Evolutionary conservation across 345 rosid species (phyloP).

Genomic region (Salix purpurea): DNA sequence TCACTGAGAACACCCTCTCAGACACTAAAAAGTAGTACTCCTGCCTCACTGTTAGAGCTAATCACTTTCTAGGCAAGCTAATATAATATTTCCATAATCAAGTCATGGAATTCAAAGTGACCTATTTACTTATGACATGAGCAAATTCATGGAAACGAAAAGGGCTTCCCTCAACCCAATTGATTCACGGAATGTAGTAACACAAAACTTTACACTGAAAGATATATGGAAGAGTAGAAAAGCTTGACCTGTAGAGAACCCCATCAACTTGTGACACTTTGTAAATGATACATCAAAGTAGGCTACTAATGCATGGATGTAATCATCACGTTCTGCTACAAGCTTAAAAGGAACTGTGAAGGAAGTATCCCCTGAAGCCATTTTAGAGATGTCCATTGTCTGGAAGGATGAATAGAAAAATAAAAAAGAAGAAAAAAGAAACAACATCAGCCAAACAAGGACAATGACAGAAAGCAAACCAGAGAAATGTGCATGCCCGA

Average conservation of each 20-base stretch:
- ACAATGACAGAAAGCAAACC: neutral
- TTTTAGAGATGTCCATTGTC: slow-evolving; percentile 98
- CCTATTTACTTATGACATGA: neutral
- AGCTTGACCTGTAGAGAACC: slow-evolving; percentile 86
- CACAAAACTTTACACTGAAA: neutral
- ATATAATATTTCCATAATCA: neutral
- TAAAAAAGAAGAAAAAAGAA: neutral
- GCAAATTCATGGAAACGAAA: neutral
- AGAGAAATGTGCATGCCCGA: neutral
- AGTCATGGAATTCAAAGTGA: neutral
- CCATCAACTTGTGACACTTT: slow-evolving; percentile 84
- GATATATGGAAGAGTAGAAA: neutral
- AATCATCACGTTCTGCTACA: slow-evolving; percentile 91
- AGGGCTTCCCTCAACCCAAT: neutral
- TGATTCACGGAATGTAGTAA: neutral
- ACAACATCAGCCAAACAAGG: slow-evolving; percentile 10
- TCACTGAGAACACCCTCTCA: neutral
- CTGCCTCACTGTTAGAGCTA: neutral
- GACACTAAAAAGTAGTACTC: neutral
- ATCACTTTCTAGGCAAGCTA: neutral
- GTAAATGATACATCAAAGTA: slow-evolving; percentile 96
- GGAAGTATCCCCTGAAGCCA: slow-evolving; percentile 92
- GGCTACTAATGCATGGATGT: slow-evolving; percentile 97
- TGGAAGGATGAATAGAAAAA: slow-evolving; percentile 26
- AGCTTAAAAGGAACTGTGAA: slow-evolving; percentile 93